Conservation (phyloP, 495 filamentous ascomycete genomes). For the Staphylotrichum tortipilum region DNA sequence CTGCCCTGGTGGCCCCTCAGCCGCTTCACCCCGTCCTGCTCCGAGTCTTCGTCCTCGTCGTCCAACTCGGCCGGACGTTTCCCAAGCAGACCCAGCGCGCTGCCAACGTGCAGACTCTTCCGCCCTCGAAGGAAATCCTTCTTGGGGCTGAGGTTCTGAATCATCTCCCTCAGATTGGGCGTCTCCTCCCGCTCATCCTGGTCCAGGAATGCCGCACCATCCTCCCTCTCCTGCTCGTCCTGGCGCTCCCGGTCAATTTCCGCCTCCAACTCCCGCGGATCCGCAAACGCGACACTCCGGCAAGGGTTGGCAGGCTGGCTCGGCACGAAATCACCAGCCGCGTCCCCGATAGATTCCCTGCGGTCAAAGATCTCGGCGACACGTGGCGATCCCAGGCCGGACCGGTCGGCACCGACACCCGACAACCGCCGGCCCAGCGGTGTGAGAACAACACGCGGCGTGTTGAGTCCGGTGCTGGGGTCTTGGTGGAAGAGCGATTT, state of each 20-base stretch:
- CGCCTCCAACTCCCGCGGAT: conserved; percentile 55
- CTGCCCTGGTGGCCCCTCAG: conserved; percentile 64
- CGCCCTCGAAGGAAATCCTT: conserved; percentile 58
- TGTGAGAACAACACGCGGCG: conserved; percentile 56
- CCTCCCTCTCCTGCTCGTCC: conserved; percentile 54
- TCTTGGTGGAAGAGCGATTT: conserved; percentile 51
- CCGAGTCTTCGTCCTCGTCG: conserved; percentile 51
- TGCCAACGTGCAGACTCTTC: conserved; percentile 70
- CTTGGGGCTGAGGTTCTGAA: conserved; percentile 67
- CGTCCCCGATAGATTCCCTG: conserved; percentile 61
- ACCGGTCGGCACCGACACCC: conserved; percentile 64
- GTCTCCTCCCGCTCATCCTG: conserved; percentile 52
- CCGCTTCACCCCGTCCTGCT: conserved; percentile 56
- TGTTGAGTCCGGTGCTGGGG: conserved; percentile 46
- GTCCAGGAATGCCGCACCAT: conserved; percentile 46
- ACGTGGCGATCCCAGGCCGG: conserved; percentile 70
- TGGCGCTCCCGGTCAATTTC: conserved; percentile 62
- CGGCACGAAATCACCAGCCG: conserved; percentile 53
- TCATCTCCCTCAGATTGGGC: conserved; percentile 63
- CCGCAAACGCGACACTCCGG: conserved; percentile 53
- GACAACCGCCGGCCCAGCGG: conserved; percentile 56
- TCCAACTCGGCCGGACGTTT: conserved; percentile 65
- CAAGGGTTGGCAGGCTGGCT: conserved; percentile 20
- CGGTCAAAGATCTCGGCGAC: conserved; percentile 66
- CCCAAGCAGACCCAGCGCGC: conserved; percentile 64